Evolutionary conservation across 2,329 filamentous ascomycete genomes (phyloP).

Genomic region (Fusarium pilosicola): DNA sequence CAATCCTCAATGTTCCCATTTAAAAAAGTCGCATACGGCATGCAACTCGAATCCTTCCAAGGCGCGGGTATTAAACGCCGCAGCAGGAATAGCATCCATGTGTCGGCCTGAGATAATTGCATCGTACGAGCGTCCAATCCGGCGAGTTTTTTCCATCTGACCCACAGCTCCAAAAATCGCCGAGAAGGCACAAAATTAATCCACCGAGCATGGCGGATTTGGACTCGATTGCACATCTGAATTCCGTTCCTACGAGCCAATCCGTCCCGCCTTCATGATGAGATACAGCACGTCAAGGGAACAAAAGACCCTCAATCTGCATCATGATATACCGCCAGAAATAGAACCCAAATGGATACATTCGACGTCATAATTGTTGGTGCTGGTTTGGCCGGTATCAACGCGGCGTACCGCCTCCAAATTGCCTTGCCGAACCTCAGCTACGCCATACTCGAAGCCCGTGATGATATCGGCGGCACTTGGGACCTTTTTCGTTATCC

Average conservation of each 20-base stretch:
- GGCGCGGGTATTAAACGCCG: neutral
- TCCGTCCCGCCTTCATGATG: too few species aligned
- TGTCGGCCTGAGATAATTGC: fast-evolving
- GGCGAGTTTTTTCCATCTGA: fast-evolving
- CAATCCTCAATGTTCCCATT: neutral
- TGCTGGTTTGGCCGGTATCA: neutral
- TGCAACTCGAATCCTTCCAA: neutral
- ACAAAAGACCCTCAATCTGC: neutral
- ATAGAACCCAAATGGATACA: neutral
- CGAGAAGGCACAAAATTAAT: neutral
- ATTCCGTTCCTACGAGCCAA: neutral
- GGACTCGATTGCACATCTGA: neutral
- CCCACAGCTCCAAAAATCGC: neutral
- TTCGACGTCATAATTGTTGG: neutral
- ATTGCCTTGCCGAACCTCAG: neutral
- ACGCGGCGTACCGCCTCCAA: neutral
- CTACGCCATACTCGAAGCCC: neutral
- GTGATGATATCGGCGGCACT: neutral
- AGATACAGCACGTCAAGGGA: neutral
- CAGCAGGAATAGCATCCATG: neutral
- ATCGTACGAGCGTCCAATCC: neutral
- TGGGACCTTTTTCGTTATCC: neutral
- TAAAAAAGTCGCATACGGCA: fast-evolving
- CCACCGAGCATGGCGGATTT: neutral
- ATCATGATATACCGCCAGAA: neutral